Evolutionary conservation across 208 protist species (phyloP).

Genomic region (Phytomonas sp.): DNA sequence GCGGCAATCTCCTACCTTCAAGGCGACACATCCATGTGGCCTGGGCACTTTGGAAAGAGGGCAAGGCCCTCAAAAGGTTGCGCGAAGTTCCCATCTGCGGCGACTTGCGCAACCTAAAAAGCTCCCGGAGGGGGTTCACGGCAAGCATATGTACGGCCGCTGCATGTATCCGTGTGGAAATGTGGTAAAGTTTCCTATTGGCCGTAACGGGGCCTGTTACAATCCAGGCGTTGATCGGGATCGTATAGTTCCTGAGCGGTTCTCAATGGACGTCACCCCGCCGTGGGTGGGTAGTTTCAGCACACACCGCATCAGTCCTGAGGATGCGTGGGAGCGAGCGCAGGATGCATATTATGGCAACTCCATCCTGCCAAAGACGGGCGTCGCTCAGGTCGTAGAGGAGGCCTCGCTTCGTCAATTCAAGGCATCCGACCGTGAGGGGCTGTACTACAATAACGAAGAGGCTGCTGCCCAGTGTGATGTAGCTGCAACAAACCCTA

Average conservation of each 20-base stretch:
- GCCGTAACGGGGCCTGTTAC: slow-evolving; percentile 48
- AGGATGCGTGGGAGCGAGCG: slow-evolving; percentile 11
- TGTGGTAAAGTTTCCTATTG: slow-evolving; percentile 11
- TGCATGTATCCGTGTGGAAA: slow-evolving; percentile 16
- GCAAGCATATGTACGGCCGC: slow-evolving; percentile 27
- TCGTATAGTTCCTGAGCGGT: slow-evolving; percentile 55
- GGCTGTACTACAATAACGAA: background rate
- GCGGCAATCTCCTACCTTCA: slow-evolving; percentile 7
- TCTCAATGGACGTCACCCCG: slow-evolving; percentile 17
- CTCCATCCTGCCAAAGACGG: slow-evolving; percentile 5
- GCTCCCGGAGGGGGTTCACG: slow-evolving; percentile 16
- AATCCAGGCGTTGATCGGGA: slow-evolving; percentile 74
- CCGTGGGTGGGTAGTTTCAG: slow-evolving; percentile 69
- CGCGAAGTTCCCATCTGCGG: slow-evolving; percentile 20
- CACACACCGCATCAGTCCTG: slow-evolving; percentile 24
- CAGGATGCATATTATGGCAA: slow-evolving; percentile 21
- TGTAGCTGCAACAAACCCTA: background rate
- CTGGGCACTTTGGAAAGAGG: slow-evolving; percentile 6
- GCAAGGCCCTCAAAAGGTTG: slow-evolving; percentile 14
- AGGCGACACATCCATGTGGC: background rate
- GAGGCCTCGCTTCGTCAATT: slow-evolving; percentile 15
- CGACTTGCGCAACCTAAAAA: slow-evolving; percentile 44
- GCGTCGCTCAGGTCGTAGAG: slow-evolving; percentile 7
- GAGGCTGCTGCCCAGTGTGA: slow-evolving; percentile 5
- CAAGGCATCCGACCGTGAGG: slow-evolving; percentile 11